These are phyloP conservation scores for Drechslerella stenobrocha DNA, from an alignment of 2,329 filamentous ascomycete species.

Conservation along the genomic window DNA sequence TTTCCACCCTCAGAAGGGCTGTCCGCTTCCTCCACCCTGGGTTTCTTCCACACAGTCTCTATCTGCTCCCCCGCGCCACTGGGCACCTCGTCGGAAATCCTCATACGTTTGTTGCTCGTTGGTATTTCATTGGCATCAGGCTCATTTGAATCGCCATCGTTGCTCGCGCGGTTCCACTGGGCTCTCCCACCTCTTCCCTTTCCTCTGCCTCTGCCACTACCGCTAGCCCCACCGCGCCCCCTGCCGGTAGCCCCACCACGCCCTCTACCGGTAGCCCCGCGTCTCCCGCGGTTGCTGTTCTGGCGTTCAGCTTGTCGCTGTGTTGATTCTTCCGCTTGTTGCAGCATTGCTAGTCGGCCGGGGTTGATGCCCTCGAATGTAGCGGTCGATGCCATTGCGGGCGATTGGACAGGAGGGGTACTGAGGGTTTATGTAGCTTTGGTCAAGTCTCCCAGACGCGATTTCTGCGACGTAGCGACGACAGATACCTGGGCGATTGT, in stretches of 20 bases:
- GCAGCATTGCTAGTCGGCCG: constrained; percentile 35
- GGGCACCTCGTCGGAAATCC: background rate
- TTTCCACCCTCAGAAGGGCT: constrained; percentile 1
- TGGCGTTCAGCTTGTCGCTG: too few species aligned
- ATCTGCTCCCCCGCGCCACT: constrained; percentile 21
- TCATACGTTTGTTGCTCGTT: constrained; percentile 16
- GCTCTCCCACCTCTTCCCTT: constrained; percentile 24
- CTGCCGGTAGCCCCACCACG: constrained; percentile 2
- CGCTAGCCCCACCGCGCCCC: constrained; percentile 9
- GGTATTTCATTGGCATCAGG: background rate
- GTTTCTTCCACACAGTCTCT: constrained; percentile 37
- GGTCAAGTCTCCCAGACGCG: background rate
- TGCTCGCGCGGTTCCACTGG: background rate
- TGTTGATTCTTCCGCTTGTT: constrained; percentile 30
- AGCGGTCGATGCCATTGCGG: constrained; percentile 18
- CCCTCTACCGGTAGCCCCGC: background rate
- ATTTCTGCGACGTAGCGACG: background rate
- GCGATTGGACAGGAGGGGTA: background rate
- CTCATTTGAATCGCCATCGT: background rate
- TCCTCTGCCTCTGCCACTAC: constrained; percentile 10
- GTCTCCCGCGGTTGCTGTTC: constrained; percentile 3
- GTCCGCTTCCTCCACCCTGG: constrained; percentile 5
- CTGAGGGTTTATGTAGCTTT: constrained; percentile 10
- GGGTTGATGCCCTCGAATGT: constrained; percentile 37
- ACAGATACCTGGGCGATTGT: background rate